Evolutionary conservation across 352 stramenopile species (phyloP).

Genomic region (Globisporangium ultimum): DNA sequence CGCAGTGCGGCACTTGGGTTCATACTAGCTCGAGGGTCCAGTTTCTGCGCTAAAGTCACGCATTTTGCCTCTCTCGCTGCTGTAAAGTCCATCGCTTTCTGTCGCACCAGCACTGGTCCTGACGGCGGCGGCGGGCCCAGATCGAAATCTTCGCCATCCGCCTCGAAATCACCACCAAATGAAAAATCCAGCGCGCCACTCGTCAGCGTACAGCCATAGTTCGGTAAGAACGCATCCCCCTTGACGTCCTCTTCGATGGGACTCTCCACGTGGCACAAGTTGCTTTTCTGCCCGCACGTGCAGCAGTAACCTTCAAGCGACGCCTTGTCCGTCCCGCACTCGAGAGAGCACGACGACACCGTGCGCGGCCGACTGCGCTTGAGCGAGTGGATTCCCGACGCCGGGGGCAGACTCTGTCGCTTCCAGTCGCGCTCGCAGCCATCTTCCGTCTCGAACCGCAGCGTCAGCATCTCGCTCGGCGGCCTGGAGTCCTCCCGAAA

Average conservation of each 20-base stretch:
- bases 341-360: constrained; percentile 1
- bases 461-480: constrained; percentile 6
- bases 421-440: no score
- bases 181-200: constrained; percentile 2
- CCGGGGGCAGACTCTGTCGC: neutral
- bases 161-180: neutral
- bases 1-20: neutral
- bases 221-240: neutral
- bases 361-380: constrained; percentile 9
- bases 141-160: constrained; percentile 22
- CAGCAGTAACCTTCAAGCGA: constrained; percentile 7
- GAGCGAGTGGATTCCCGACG: neutral
- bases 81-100: constrained; percentile 35
- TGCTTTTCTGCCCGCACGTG: neutral
- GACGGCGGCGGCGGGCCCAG: constrained; percentile 28
- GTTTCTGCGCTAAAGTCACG: constrained; percentile 3
- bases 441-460: constrained; percentile 13
- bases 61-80: constrained; percentile 11
- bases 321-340: neutral
- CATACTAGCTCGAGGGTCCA: constrained; percentile 1
- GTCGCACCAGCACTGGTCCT: constrained; percentile 28
- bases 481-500: constrained; percentile 5
- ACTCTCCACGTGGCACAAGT: neutral
- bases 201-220: neutral
- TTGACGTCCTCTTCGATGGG: constrained; percentile 5